Evolutionary conservation across 225 moss, liverwort and hornwort species (phyloP), one percentile per base, ranked within the genome.

Genomic region (Climacium dendroides): DNA sequence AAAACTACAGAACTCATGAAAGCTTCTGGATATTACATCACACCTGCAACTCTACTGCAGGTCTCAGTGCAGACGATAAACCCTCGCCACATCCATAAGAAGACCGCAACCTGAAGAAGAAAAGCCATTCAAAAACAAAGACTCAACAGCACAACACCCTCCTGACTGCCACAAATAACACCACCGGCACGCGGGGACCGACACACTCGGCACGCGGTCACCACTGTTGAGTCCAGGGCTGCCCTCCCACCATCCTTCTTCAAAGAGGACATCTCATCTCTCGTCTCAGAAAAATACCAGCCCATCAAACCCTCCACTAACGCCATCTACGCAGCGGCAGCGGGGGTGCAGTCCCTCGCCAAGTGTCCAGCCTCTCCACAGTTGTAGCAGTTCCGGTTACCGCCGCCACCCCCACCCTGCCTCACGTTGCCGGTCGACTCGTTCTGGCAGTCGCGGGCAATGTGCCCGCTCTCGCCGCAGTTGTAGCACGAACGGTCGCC

Each of bases 351-450:
- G 78, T 97, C 97, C 76, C 97, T 91, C 30, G 97, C 96, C 88
- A 97, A 85, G 28, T 97, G 97, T 43, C 97, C 97, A 41, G 95
- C 23, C 90, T 97, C 97, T 81, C 97, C 97, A 85, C 97, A 97
- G 94, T 95, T 95, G 85, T 97, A 97, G 88, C 97, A 97, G 90
- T 57, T 96, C 6, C 97, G 95, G 88, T 94, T 96, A 0, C 96
- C 95, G 6, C 94, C 96, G 0, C 95, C 95, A 6, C 95, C 94
- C 11, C 95, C 94, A 6, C 95, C 95, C 89, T 91, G 93, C 87
- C 94, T 91, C 26, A 89, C 91, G 65, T 95, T 96, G 41, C 95
- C 96, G 14, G 92, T 90, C 58, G 92, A 89, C 90, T 96, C 95
- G 71, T 90, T 94, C 59, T 91, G 89, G 74, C 97, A 96, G 89